Evolutionary conservation across 306 rosid species (phyloP), one percentile per base, ranked within the genome.

Genomic region (Pyrus betulifolia): DNA sequence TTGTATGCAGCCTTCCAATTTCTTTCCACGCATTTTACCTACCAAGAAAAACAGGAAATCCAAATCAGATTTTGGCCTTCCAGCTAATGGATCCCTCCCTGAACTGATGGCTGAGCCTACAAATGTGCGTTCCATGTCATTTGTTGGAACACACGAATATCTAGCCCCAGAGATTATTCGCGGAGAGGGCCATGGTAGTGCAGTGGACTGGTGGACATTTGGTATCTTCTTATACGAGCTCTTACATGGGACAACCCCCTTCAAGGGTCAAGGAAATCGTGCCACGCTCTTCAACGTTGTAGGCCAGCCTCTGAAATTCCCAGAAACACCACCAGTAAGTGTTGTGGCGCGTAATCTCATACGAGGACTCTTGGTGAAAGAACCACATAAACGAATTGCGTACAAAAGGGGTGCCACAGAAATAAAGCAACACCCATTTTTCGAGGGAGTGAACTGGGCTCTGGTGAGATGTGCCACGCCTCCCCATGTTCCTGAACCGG

Each of bases 201-300:
- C 98, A 27, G 98, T 93, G 71, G 97, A 93, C 55, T 93, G 98
- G 97, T 93, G 98, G 98, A 93, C 98, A 4, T 91, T 86, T 22
- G 98, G 98, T n/a, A 93, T 93, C 67, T 93, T 93, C 89, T 83
- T 93, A 72, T 93, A 93, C 38, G 98, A 93, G 84, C 74, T 93
- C 22, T 80, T 93, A 60, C 93, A 88, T 61, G 98, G 98, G 28
- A 86, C 91, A 73, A 93, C 98, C 27, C 98, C 97, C 25, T 93
- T 93, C 78, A 93, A 91, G 70, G 98, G 98, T 6, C 76, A 89
- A 6, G 98, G 91, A 46, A 91, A 91, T 71, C 87, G 90, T 11
- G 97, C 97, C 52, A 93, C 98, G 30, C 93, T 93, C 11, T 86
- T 82, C 72, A 93, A 93, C 51, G 97, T 93, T 33, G 97, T 93